Evolutionary conservation across 495 filamentous ascomycete genomes (phyloP).

Genomic region (Venustampulla echinocandica): DNA sequence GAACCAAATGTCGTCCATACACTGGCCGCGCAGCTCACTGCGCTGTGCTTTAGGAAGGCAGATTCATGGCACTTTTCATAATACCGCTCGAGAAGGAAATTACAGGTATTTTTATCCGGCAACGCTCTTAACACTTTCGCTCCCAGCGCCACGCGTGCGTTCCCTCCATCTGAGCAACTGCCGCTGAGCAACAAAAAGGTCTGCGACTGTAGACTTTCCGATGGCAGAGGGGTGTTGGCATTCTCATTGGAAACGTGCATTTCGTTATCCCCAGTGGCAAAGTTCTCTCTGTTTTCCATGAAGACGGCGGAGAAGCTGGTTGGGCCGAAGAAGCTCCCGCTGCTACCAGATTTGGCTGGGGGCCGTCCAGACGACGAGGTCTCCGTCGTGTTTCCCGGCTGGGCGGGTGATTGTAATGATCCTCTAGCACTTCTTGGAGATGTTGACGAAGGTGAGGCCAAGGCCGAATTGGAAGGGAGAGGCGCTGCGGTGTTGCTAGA

Average conservation of each 20-base stretch:
- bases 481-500: too few relatives aligned
- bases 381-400: neutral
- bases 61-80: slow-evolving; percentile 11
- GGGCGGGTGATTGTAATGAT: neutral
- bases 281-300: slow-evolving; percentile 18
- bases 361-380: slow-evolving; percentile 4
- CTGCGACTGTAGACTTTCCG: slow-evolving; percentile 17
- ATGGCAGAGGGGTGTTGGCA: neutral
- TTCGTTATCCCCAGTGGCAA: slow-evolving; percentile 4
- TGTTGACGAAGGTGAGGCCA: neutral
- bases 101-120: slow-evolving; percentile 15
- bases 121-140: slow-evolving; percentile 15
- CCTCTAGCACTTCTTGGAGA: neutral
- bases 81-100: slow-evolving; percentile 19
- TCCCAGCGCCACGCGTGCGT: slow-evolving; percentile 15
- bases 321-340: slow-evolving; percentile 19
- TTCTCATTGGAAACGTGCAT: slow-evolving; percentile 14
- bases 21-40: slow-evolving; percentile 8
- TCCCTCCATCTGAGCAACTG: neutral
- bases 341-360: slow-evolving; percentile 12
- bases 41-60: slow-evolving; percentile 4
- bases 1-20: slow-evolving; percentile 16
- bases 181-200: slow-evolving; percentile 20
- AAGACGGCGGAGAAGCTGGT: slow-evolving; percentile 23
- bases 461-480: too few relatives aligned